Conservation (phyloP, 331 rosid species). For the Pyracantha coccinea region DNA sequence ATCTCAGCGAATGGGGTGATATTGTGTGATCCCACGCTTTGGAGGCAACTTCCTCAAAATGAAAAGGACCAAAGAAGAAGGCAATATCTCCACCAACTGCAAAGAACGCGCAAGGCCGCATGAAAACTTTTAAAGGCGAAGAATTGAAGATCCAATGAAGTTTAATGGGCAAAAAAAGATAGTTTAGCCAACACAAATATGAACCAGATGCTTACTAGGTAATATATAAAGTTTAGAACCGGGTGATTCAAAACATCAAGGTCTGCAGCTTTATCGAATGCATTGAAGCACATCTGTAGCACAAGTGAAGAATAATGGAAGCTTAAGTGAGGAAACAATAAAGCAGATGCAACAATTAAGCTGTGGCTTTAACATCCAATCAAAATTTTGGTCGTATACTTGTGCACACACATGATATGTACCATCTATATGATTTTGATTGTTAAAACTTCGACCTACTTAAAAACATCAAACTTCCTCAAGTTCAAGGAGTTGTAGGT, state of each 20-base stretch:
- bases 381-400: not conserved
- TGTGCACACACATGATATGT: not conserved
- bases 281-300: slow-evolving; percentile 78
- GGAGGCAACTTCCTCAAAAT: slow-evolving; percentile 96
- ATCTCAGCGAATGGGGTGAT: slow-evolving; percentile 79
- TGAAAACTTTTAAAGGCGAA: not conserved
- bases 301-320: slow-evolving; percentile 11
- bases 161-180: not conserved
- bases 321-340: not conserved
- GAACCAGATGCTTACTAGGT: slow-evolving; percentile 50
- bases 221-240: slow-evolving; percentile 71
- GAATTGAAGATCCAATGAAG: not conserved
- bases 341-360: not conserved
- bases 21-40: slow-evolving; percentile 91
- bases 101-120: not conserved
- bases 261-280: slow-evolving; percentile 72
- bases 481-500: not conserved
- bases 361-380: not conserved
- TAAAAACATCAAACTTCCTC: not conserved
- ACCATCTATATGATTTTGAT: not conserved
- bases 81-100: slow-evolving; percentile 88
- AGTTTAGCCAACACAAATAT: not conserved
- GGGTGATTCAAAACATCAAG: slow-evolving; percentile 97
- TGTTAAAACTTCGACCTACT: not conserved
- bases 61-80: slow-evolving; percentile 86